phyloP scores from a whole-genome alignment of 2,329 filamentous ascomycete genomes.

The Alternaria brassicicola region DNA sequence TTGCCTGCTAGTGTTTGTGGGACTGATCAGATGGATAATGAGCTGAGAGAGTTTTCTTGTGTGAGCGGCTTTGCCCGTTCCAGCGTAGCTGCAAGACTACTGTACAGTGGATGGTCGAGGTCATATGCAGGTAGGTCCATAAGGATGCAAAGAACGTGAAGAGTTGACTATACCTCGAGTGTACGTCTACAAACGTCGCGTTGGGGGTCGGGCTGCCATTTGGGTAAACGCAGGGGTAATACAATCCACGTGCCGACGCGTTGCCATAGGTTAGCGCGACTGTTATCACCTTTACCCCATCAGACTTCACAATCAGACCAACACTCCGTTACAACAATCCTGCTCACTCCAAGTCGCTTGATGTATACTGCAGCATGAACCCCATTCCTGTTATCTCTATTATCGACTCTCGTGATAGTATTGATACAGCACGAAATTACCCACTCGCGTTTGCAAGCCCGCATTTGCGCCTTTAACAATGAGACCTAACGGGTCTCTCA shows the following conservation, averaged over 20 bases:
- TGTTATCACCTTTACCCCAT: background rate
- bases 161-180: background rate
- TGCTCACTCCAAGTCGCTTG: background rate
- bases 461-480: background rate
- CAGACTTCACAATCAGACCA: background rate
- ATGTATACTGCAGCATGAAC: background rate
- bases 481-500: conserved; percentile 8
- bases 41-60: too few species aligned
- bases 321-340: background rate
- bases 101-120: too few species aligned
- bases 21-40: too few species aligned
- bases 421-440: background rate
- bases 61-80: too few species aligned
- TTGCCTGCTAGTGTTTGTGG: too few species aligned
- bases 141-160: too few species aligned
- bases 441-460: background rate
- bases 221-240: conserved; percentile 4
- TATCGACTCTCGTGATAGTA: background rate
- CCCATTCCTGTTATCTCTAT: background rate
- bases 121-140: too few species aligned
- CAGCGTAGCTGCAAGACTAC: too few species aligned
- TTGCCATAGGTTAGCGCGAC: conserved; percentile 8
- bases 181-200: background rate
- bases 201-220: background rate
- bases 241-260: conserved; percentile 13